These are phyloP conservation scores for Candida tammaniensis DNA, from an alignment of 805 yeast genomes.

Conservation along the genomic window DNA sequence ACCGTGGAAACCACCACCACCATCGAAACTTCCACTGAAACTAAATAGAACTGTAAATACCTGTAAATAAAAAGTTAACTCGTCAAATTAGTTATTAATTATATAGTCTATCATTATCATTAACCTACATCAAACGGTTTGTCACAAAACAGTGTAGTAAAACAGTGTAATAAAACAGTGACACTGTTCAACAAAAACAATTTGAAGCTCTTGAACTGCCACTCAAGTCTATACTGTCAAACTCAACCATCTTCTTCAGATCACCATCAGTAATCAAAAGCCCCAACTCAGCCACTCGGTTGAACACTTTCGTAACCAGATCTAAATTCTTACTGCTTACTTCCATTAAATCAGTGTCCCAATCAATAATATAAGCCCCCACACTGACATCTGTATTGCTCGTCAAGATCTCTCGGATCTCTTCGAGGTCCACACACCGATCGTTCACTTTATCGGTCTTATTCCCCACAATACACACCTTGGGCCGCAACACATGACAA, in stretches of 20 bases:
- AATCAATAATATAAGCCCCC: constrained; percentile 27
- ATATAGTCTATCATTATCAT: too few species aligned
- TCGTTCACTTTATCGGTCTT: constrained; percentile 40
- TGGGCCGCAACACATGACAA: constrained; percentile 47
- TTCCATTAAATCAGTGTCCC: constrained; percentile 34
- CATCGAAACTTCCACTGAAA: background rate
- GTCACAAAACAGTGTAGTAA: too few species aligned
- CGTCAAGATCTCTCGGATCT: constrained; percentile 32
- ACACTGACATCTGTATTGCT: constrained; percentile 18
- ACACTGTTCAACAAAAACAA: constrained; percentile 8
- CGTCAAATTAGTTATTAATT: too few species aligned
- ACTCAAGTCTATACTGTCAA: constrained; percentile 28
- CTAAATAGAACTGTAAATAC: constrained; percentile 2
- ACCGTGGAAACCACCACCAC: constrained; percentile 1
- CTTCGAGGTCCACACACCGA: constrained; percentile 34
- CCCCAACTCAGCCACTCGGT: constrained; percentile 37
- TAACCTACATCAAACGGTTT: too few species aligned
- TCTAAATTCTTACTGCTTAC: constrained; percentile 28
- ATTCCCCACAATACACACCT: constrained; percentile 53
- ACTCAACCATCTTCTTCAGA: constrained; percentile 21
- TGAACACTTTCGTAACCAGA: constrained; percentile 32
- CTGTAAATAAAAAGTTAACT: too few species aligned
- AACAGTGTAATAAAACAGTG: too few species aligned
- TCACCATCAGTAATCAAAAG: constrained; percentile 14
- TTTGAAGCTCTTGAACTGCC: background rate